Conservation (phyloP, 768 basidiomycete genomes). For the Pleurotus tuoliensis region DNA sequence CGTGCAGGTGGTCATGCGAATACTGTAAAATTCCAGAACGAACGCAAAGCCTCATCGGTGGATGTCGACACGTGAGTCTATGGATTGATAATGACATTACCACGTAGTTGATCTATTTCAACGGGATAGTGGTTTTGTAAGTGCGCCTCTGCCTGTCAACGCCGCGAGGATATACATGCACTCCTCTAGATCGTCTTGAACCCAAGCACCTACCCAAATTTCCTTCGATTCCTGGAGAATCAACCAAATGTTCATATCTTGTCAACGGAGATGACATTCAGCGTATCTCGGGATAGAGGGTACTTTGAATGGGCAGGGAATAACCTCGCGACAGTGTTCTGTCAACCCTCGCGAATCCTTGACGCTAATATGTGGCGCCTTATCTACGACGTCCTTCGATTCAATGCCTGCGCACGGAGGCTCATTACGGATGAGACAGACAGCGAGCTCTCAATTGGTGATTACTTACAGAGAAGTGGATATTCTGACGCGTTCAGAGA, state of each 20-base stretch:
- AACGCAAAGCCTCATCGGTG: slow-evolving; percentile 32
- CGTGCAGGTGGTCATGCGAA: slow-evolving; percentile 77
- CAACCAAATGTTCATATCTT: slow-evolving; percentile 44
- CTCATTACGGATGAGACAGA: slow-evolving; percentile 30
- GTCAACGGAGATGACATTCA: slow-evolving; percentile 75
- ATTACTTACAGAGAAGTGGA: slow-evolving; percentile 58
- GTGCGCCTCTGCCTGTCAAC: slow-evolving; percentile 13
- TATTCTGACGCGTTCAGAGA: slow-evolving; percentile 68
- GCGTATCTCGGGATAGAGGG: slow-evolving; percentile 67
- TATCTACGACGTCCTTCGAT: slow-evolving; percentile 66
- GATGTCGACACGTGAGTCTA: slow-evolving; percentile 67
- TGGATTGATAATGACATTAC: not conserved
- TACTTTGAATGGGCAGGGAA: slow-evolving; percentile 77
- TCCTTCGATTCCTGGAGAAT: slow-evolving; percentile 60
- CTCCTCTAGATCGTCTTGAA: slow-evolving; percentile 66
- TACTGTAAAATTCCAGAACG: slow-evolving; percentile 53
- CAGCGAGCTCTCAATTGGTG: slow-evolving; percentile 38
- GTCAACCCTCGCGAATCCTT: slow-evolving; percentile 57
- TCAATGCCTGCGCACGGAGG: slow-evolving; percentile 64
- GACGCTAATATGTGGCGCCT: slow-evolving; percentile 69
- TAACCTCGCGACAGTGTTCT: slow-evolving; percentile 58
- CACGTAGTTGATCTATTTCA: not conserved
- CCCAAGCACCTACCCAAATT: slow-evolving; percentile 75
- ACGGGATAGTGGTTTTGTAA: slow-evolving; percentile 50
- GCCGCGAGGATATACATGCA: not conserved